These are phyloP conservation scores for Clathrospora elynae DNA, from an alignment of 2,329 filamentous ascomycete species.

Conservation along the genomic window DNA sequence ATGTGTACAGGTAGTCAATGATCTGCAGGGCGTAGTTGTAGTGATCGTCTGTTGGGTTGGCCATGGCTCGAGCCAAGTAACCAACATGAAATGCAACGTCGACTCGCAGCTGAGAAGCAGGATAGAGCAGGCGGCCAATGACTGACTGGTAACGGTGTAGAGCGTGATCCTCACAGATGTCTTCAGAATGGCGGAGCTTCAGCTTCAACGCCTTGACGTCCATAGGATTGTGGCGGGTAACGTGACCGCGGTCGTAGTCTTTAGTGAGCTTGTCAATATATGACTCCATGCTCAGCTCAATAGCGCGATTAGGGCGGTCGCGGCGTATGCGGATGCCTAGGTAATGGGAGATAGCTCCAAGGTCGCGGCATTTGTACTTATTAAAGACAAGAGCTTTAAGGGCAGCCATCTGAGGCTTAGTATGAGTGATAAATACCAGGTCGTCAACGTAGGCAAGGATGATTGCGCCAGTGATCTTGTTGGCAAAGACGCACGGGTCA, in stretches of 20 bases:
- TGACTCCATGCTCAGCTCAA: not conserved
- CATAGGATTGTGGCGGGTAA: not conserved
- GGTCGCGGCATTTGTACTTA: not conserved
- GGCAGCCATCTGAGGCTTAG: not conserved
- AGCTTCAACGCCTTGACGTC: not conserved
- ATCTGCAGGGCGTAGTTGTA: not conserved
- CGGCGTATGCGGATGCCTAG: not conserved
- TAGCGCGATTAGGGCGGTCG: not conserved
- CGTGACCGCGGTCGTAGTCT: not conserved
- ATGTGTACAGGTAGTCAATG: not conserved
- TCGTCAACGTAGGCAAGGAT: slow-evolving; percentile 1
- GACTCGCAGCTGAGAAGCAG: not conserved
- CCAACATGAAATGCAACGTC: not conserved
- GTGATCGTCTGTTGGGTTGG: not conserved
- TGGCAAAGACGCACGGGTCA: not conserved
- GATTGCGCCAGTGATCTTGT: not conserved
- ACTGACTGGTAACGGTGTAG: not conserved
- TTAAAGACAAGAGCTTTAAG: not conserved
- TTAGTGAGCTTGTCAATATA: not conserved
- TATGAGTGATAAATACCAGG: not conserved
- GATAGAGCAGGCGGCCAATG: not conserved
- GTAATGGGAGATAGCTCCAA: not conserved
- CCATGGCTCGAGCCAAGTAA: not conserved
- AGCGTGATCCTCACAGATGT: not conserved
- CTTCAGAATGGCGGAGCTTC: not conserved